Percentiles rank a stretch among this genome's conserved stretches.
These are phyloP conservation scores for Jacaranda copaia DNA, from an alignment of 257 asterid species.

Conservation along the genomic window DNA sequence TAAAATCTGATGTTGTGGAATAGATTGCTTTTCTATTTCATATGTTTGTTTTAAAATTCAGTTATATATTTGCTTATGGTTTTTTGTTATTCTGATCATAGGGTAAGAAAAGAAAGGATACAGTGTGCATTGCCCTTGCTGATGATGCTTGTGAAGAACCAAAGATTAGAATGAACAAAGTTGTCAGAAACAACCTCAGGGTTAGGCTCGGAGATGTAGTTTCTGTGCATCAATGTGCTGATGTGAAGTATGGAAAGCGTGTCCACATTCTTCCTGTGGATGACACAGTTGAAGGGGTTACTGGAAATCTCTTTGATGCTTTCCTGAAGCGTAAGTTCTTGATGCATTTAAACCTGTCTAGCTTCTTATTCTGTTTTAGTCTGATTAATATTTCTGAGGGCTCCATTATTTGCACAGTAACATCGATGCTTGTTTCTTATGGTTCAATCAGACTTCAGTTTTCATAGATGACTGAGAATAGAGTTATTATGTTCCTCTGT, in stretches of 20 bases:
- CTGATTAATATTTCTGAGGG: conserved; percentile 6
- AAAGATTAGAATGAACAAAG: conserved; percentile 85
- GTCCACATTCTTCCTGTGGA: conserved; percentile 86
- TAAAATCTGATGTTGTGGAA: neutral
- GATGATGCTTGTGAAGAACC: conserved; percentile 81
- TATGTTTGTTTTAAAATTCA: neutral
- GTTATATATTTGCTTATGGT: neutral
- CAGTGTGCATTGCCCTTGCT: conserved; percentile 79
- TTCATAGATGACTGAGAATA: neutral
- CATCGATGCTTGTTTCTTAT: neutral
- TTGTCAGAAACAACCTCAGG: conserved; percentile 78
- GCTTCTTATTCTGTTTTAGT: neutral
- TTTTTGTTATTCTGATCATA: conserved; percentile 28
- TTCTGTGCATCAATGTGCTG: conserved; percentile 88
- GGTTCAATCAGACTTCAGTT: neutral
- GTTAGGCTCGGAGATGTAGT: conserved; percentile 90
- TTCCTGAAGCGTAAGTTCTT: conserved; percentile 70
- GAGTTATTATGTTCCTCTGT: neutral
- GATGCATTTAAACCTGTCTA: neutral
- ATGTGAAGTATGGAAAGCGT: conserved; percentile 86
- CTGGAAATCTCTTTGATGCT: conserved; percentile 81
- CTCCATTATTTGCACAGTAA: neutral
- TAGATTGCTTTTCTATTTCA: neutral
- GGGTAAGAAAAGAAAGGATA: conserved; percentile 87
- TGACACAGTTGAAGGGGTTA: conserved; percentile 79